A percentile compares a stretch with the other conserved stretches of the same genome.
Evolutionary conservation across 2,329 filamentous ascomycete species (phyloP).

Genomic region (Botryosphaeria dothidea): DNA sequence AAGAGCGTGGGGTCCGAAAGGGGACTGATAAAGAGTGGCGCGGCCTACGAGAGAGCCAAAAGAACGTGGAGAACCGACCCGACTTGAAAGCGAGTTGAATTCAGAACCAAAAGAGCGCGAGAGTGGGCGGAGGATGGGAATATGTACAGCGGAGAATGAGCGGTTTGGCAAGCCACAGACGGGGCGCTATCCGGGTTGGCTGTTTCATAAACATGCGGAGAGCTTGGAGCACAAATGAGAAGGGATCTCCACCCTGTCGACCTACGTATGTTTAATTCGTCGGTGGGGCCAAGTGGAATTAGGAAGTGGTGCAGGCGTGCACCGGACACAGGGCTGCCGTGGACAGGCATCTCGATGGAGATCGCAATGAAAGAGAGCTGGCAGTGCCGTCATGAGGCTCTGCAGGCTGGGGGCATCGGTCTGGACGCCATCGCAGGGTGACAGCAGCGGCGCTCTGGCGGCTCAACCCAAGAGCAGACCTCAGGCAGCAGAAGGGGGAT

Average conservation of each 20-base stretch:
- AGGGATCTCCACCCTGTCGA: conserved; percentile 7
- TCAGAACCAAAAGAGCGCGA: neutral
- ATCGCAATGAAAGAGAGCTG: neutral
- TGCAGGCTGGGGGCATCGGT: neutral
- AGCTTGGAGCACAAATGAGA: conserved; percentile 19
- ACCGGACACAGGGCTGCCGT: neutral
- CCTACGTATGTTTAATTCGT: conserved; percentile 17
- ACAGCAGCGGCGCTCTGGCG: neutral
- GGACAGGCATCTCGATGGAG: neutral
- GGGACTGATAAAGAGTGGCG: conserved; percentile 8
- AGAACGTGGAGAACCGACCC: conserved; percentile 12
- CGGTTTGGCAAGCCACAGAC: conserved; percentile 3
- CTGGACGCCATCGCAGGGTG: neutral
- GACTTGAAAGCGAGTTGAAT: conserved; percentile 11
- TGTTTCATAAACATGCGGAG: conserved; percentile 21
- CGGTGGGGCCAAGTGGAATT: conserved; percentile 7
- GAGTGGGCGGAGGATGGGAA: neutral
- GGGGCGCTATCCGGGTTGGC: conserved; percentile 7
- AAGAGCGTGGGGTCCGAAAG: conserved; percentile 8
- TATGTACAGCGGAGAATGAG: conserved; percentile 7
- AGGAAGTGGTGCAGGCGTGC: conserved; percentile 2
- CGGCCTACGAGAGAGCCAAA: conserved; percentile 16
- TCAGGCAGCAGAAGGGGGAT: conserved; percentile 4
- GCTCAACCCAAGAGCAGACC: neutral
- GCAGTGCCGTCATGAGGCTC: neutral